These are phyloP conservation scores for Agapanthus africanus DNA, from an alignment of 106 monocot species.

Conservation along the genomic window DNA sequence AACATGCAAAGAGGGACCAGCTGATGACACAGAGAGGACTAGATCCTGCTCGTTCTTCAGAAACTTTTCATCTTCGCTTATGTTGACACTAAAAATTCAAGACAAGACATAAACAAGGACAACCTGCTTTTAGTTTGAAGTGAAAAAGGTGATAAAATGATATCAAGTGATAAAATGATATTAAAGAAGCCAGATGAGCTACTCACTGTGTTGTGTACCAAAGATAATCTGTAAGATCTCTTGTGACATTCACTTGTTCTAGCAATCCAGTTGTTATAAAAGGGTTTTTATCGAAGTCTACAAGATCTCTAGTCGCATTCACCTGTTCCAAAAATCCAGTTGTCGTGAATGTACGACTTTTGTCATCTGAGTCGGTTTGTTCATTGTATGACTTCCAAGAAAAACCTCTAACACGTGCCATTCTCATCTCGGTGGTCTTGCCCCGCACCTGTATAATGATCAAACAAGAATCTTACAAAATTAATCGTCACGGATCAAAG, in stretches of 20 bases:
- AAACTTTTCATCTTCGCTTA: conserved; percentile 52
- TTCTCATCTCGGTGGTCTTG: conserved; percentile 58
- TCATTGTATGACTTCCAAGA: conserved; percentile 69
- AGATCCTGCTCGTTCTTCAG: conserved; percentile 40
- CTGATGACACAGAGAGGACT: conserved; percentile 44
- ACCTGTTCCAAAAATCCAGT: conserved; percentile 74
- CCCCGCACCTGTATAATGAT: conserved; percentile 42
- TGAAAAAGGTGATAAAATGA: background rate
- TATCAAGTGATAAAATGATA: background rate
- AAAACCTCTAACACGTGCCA: conserved; percentile 44
- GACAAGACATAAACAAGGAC: background rate
- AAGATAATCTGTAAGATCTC: conserved; percentile 89
- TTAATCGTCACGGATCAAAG: background rate
- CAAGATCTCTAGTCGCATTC: conserved; percentile 67
- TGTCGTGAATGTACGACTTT: conserved; percentile 51
- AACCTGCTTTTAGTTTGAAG: too few relatives aligned
- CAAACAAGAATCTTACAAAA: background rate
- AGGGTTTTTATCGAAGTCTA: conserved; percentile 52
- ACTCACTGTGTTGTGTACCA: conserved; percentile 98
- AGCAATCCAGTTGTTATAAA: conserved; percentile 62
- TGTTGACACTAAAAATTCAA: conserved; percentile 56
- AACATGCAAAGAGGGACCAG: conserved; percentile 67
- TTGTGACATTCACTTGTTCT: conserved; percentile 83
- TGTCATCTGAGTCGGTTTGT: conserved; percentile 33
- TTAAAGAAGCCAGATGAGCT: background rate